Evolutionary conservation across 1,284 basidiomycete species (phyloP).

Genomic region (Tylopilus orsonianus): DNA sequence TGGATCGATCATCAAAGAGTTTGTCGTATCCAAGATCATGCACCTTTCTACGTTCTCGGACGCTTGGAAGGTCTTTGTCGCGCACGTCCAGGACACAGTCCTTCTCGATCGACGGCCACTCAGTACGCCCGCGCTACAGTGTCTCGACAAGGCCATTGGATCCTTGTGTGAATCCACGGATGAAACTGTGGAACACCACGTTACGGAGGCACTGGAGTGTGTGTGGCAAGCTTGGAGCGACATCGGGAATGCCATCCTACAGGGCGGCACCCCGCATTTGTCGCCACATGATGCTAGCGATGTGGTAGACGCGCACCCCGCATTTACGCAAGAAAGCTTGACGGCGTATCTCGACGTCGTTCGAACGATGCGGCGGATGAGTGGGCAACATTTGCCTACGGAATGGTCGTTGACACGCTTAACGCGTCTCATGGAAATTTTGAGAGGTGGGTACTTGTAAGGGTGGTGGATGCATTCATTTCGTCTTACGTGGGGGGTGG

Average conservation of each 20-base stretch:
- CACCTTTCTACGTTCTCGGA: constrained; percentile 65
- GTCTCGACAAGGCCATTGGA: constrained; percentile 76
- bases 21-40: constrained; percentile 73
- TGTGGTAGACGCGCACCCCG: constrained; percentile 31
- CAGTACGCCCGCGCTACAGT: constrained; percentile 78
- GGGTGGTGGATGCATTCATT: neutral
- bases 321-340: constrained; percentile 87
- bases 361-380: constrained; percentile 54
- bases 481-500: neutral
- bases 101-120: constrained; percentile 66
- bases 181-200: constrained; percentile 42
- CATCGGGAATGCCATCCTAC: constrained; percentile 59
- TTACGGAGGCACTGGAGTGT: constrained; percentile 53
- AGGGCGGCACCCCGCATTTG: constrained; percentile 23
- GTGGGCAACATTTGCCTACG: constrained; percentile 44
- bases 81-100: constrained; percentile 68
- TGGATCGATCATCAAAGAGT: constrained; percentile 81
- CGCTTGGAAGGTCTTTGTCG: constrained; percentile 74
- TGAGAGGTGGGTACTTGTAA: constrained; percentile 59
- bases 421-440: constrained; percentile 68
- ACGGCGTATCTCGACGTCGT: constrained; percentile 78
- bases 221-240: constrained; percentile 73
- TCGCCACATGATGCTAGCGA: constrained; percentile 23
- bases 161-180: constrained; percentile 45
- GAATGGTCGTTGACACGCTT: constrained; percentile 69